These are phyloP conservation scores for Colletotrichum tamarilloi DNA, from an alignment of 2,329 filamentous ascomycete species.

Conservation along the genomic window DNA sequence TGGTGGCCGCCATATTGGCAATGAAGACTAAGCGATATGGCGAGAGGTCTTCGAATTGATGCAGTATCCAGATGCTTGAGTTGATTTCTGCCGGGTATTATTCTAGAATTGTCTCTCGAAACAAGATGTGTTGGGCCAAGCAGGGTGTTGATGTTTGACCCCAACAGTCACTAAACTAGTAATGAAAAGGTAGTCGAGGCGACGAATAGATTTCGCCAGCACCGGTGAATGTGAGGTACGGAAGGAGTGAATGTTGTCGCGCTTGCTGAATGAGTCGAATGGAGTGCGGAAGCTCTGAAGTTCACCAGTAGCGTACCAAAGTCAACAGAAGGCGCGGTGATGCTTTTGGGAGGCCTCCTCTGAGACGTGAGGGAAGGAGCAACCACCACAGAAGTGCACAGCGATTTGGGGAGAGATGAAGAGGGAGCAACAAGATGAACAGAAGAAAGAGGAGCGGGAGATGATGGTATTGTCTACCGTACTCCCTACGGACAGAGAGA, in stretches of 20 bases:
- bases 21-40: background rate
- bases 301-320: background rate
- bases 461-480: background rate
- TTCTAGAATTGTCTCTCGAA: background rate
- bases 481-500: background rate
- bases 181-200: background rate
- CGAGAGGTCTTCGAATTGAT: background rate
- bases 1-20: conserved; percentile 14
- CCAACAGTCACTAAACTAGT: background rate
- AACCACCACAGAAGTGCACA: background rate
- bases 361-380: background rate
- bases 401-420: background rate
- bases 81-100: background rate
- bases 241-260: background rate
- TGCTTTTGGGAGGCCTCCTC: background rate
- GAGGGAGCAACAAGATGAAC: background rate
- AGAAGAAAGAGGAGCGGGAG: background rate
- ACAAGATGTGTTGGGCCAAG: background rate
- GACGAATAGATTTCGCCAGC: background rate
- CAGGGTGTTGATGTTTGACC: background rate
- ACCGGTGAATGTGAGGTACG: background rate
- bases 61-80: background rate
- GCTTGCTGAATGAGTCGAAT: background rate
- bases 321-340: background rate
- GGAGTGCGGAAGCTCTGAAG: background rate